Percentiles rank a stretch among this genome's conserved stretches.
Conservation (phyloP, 176 grass and related monocot genomes). For the Themeda triandra region DNA sequence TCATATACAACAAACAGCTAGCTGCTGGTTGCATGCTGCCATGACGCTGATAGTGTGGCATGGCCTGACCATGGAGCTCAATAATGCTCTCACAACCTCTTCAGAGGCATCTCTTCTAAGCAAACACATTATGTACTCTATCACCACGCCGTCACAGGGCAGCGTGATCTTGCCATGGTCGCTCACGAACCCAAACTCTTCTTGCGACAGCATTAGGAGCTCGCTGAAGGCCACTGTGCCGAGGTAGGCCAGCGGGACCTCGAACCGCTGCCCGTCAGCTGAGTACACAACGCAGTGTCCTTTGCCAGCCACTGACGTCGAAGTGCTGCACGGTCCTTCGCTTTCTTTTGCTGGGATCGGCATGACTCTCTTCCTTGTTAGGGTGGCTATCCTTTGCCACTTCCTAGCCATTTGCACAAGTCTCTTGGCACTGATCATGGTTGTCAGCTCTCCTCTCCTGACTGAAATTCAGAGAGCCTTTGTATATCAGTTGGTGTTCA, state of each 20-base stretch:
- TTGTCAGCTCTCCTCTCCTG: not conserved
- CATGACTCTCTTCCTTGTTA: constrained; percentile 25
- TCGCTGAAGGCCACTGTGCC: constrained; percentile 20
- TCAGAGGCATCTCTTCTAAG: constrained; percentile 22
- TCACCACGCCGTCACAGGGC: constrained; percentile 7
- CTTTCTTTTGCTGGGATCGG: not conserved
- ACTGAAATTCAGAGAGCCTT: not conserved
- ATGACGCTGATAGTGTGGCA: not conserved
- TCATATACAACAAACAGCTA: not conserved
- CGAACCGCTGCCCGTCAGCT: constrained; percentile 16
- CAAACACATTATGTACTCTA: constrained; percentile 47
- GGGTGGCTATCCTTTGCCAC: constrained; percentile 13
- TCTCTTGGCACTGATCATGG: constrained; percentile 26
- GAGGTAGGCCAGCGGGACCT: constrained; percentile 46
- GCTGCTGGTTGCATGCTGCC: not conserved
- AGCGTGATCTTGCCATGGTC: constrained; percentile 39
- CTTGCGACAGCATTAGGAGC: constrained; percentile 40
- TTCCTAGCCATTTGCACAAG: constrained; percentile 8
- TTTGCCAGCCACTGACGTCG: constrained; percentile 6
- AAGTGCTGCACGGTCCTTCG: not conserved
- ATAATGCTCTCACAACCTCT: constrained; percentile 20
- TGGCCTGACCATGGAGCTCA: constrained; percentile 28
- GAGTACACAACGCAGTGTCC: constrained; percentile 52
- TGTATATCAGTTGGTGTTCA: constrained; percentile 9
- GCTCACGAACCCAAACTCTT: constrained; percentile 35